These are phyloP conservation scores for Aspergillus panamensis DNA, from an alignment of 495 filamentous ascomycete species.

Conservation along the genomic window DNA sequence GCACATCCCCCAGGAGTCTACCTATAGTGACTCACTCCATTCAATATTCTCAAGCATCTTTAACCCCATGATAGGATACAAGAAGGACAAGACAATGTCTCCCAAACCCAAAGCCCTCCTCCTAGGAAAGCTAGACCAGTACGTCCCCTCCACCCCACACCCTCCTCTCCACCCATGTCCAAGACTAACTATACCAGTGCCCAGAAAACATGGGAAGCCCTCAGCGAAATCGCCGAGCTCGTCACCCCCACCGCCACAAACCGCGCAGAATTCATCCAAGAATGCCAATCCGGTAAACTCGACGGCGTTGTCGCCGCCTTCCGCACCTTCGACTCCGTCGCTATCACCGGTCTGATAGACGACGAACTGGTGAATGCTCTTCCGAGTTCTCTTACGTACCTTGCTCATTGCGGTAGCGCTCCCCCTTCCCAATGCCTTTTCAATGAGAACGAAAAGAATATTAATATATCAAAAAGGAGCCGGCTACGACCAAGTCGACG, in stretches of 20 bases:
- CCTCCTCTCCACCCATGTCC: constrained; percentile 1
- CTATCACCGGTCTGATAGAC: constrained; percentile 58
- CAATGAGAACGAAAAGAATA: background rate
- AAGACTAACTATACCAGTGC: constrained; percentile 27
- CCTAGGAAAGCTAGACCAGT: constrained; percentile 56
- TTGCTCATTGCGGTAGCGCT: constrained; percentile 52
- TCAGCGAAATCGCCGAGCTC: constrained; percentile 50
- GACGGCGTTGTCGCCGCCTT: constrained; percentile 66
- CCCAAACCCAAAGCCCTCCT: constrained; percentile 53
- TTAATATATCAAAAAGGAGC: constrained; percentile 45
- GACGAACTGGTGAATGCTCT: constrained; percentile 61
- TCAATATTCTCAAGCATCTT: background rate
- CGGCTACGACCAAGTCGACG: constrained; percentile 78
- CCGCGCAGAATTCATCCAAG: constrained; percentile 66
- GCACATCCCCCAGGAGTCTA: background rate
- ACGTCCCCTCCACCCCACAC: constrained; percentile 20
- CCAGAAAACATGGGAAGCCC: constrained; percentile 46
- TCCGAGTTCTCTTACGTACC: constrained; percentile 49
- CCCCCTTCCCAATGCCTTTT: constrained; percentile 1
- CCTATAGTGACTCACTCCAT: background rate
- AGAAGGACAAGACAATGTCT: constrained; percentile 18
- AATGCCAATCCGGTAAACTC: constrained; percentile 66
- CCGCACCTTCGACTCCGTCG: constrained; percentile 66
- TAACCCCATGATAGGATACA: background rate
- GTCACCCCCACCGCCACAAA: constrained; percentile 48